Percentiles rank a stretch among this genome's conserved stretches.
Evolutionary conservation across 495 filamentous ascomycete genomes (phyloP).

Genomic region (Penicillium salamii): DNA sequence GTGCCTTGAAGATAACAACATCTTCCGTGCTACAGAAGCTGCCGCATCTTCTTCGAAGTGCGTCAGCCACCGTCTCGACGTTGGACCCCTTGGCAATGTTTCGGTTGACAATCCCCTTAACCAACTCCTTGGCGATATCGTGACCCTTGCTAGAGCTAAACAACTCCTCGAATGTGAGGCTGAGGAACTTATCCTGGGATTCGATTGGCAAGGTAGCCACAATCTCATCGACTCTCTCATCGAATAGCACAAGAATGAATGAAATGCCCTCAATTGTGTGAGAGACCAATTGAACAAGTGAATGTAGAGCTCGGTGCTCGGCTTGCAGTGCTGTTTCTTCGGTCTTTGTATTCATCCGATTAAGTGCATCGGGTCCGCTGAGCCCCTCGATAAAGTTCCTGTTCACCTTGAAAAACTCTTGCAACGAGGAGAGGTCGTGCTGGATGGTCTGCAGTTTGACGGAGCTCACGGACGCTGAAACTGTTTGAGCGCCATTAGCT

Average conservation of each 20-base stretch:
- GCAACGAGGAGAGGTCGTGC: slow-evolving; percentile 71
- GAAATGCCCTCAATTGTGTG: slow-evolving; percentile 94
- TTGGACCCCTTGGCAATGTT: slow-evolving; percentile 95
- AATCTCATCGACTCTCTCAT: slow-evolving; percentile 88
- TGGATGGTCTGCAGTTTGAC: slow-evolving; percentile 73
- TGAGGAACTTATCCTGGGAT: slow-evolving; percentile 62
- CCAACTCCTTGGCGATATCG: slow-evolving; percentile 90
- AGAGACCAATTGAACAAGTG: slow-evolving; percentile 73
- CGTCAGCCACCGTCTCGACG: slow-evolving; percentile 95
- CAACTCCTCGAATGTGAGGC: slow-evolving; percentile 80
- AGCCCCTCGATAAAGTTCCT: slow-evolving; percentile 89
- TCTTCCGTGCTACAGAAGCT: slow-evolving; percentile 97
- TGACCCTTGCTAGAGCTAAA: slow-evolving; percentile 77
- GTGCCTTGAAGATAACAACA: slow-evolving; percentile 95
- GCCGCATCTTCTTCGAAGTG: slow-evolving; percentile 82
- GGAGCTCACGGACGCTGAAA: slow-evolving; percentile 51
- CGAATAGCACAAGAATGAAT: slow-evolving; percentile 89
- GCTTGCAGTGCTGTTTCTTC: slow-evolving; percentile 88
- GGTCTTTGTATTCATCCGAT: slow-evolving; percentile 68
- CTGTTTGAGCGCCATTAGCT: slow-evolving; percentile 52
- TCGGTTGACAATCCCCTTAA: slow-evolving; percentile 96
- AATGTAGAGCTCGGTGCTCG: slow-evolving; percentile 89
- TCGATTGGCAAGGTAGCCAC: slow-evolving; percentile 70
- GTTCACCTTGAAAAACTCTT: slow-evolving; percentile 79
- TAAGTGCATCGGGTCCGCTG: slow-evolving; percentile 76